Base-by-base conservation (phyloP, 257 asterid genomes). In the Jacaranda copaia region DNA sequence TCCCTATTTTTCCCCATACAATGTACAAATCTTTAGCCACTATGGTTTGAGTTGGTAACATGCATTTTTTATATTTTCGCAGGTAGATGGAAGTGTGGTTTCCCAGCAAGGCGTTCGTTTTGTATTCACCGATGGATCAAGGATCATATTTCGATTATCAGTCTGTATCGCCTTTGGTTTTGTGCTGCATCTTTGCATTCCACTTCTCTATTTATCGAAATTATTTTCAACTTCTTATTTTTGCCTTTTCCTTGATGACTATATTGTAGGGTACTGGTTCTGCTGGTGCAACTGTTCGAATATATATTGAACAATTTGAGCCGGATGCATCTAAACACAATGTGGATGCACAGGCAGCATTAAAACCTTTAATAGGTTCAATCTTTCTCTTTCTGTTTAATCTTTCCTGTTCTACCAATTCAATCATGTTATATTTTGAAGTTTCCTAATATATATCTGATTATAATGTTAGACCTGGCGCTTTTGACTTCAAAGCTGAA, bases 61-160 rank as follows among this genome's bases (percentile, higher is more conserved):
- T 36, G 36, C 42, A n/a, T 8, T 49, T 56, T 71, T 70, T 45
- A 0, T 59, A 58, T 77, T 72, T 77, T 72, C 43, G 51, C 88
- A 94, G 99, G 99, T 95, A 10, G 99, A 95, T 78, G 97, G 97
- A 81, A 95, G 97, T 75, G 87, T 93, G 48, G 97, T 86, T 46
- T 85, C 97, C 55, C 93, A 95, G 81, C 99, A 91, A 88, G 97
- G 99, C 8, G 84, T 93, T 72, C 94, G 97, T 39, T 88, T 95
- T 64, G 91, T 95, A 58, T 93, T 93, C 86, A 90, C 93, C 1
- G 99, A 95, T 82, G 97, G 98, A 77, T 93, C 98, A 3, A 88
- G 99, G 87, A 90, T 95, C 85, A 93, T 93, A 84, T 95, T 83
- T 68, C 90, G 99, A 48, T 81, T 93, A 81, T 95, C 99, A 84